These are phyloP conservation scores for Nakazawaea ambrosiae DNA, from an alignment of 805 yeast genomes.

Conservation along the genomic window DNA sequence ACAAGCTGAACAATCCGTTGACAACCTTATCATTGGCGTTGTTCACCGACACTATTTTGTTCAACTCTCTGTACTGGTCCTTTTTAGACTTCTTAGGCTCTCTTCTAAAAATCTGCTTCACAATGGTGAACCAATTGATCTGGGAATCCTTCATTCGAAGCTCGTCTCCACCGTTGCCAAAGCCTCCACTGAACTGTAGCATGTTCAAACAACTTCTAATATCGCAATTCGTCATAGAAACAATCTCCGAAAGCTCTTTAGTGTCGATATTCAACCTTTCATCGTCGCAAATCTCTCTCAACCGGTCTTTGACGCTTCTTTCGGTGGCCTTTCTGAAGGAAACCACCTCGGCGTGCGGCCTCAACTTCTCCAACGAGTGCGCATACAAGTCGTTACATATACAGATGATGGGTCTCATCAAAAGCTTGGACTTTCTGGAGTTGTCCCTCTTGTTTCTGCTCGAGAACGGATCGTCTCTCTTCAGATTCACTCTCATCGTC, in stretches of 20 bases:
- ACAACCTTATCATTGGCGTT: conserved; percentile 57
- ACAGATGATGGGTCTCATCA: conserved; percentile 83
- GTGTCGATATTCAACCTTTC: conserved; percentile 48
- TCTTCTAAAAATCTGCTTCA: conserved; percentile 54
- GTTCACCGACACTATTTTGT: conserved; percentile 37
- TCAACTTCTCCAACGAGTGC: conserved; percentile 63
- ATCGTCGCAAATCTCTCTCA: conserved; percentile 41
- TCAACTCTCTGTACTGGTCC: conserved; percentile 40
- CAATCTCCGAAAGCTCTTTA: conserved; percentile 53
- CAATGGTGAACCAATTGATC: conserved; percentile 59
- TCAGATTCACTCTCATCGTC: conserved; percentile 23
- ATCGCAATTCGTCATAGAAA: conserved; percentile 72
- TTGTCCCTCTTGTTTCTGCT: conserved; percentile 18
- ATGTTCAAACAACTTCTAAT: conserved; percentile 79
- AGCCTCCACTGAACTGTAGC: conserved; percentile 54
- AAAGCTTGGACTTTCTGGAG: conserved; percentile 31
- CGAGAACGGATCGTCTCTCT: conserved; percentile 18
- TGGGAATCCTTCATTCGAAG: conserved; percentile 49
- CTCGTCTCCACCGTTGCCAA: conserved; percentile 16
- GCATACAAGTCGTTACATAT: conserved; percentile 86
- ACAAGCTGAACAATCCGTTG: conserved; percentile 64
- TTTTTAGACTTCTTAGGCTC: conserved; percentile 36
- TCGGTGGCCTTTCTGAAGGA: conserved; percentile 54
- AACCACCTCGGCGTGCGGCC: conserved; percentile 68
- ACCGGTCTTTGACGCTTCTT: conserved; percentile 36